Evolutionary conservation across 2,329 filamentous ascomycete genomes (phyloP), one percentile per base, ranked within the genome.

Genomic region (Epichloe gansuensis): DNA sequence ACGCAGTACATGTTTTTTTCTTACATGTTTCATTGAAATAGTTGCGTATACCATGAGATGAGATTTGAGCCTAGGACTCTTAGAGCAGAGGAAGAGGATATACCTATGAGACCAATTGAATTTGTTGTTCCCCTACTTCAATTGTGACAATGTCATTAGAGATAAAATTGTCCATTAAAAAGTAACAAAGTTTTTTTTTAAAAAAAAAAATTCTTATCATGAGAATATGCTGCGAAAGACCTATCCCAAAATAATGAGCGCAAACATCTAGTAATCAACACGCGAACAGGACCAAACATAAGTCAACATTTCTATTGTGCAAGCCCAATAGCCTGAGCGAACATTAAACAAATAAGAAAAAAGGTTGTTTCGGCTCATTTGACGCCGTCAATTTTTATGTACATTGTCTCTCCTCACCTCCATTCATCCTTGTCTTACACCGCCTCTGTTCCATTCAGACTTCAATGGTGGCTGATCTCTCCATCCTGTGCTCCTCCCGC

Each of bases 341-440:
- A 41, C 4, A 11, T 31, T n/a, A 3, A 27, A 52, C 43, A 35
- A 49, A 46, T 31, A 31, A 52, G 17, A 7, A 46, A 46, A 49
- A 40, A 27, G 42, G 36, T 36, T 40, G 9, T 40, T 9, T 23
- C 27, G 27, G 42, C 47, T 36, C 15, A 4, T n/a, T 43, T 36
- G n/a, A 43, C 8, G 42, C 42, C 38, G 36, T 25, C 31, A 25
- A 34, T 35, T 43, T 39, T 34, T 53, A 53, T 50, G 47, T 53
- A 53, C 51, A 53, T 3, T 36, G 3, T 43, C 12, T 9, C 43
- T 13, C 17, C 11, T 12, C n/a, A 7, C 11, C 15, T n/a, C 41
- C n/a, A 21, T 38, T 25, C 13, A 31, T 35, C 13, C 21, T 43
- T 27, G 6, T 34, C 27, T 25, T 41, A 21, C 40, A 45, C n/a